Conservation (phyloP, 441 rosid species). For the Flueggea neowawraea region DNA sequence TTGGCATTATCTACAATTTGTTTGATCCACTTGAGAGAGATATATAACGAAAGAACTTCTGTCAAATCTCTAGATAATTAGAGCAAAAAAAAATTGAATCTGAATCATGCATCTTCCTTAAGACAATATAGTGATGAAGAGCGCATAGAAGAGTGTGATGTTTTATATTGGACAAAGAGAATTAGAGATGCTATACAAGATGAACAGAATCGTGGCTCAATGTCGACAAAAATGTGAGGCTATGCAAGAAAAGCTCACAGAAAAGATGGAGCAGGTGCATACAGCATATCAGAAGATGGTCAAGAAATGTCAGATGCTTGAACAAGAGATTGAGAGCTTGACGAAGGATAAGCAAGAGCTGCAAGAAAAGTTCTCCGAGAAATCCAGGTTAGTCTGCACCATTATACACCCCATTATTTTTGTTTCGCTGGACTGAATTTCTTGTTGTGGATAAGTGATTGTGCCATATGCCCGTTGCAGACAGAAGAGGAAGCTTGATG, state of each 20-base stretch:
- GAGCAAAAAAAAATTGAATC: neutral
- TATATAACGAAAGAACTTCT: too few species aligned
- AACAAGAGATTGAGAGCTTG: constrained; percentile 79
- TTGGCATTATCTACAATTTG: too few species aligned
- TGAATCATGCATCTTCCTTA: constrained; percentile 37
- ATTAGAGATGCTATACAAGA: constrained; percentile 90
- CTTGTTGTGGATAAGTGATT: constrained; percentile 8
- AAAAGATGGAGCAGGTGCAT: constrained; percentile 87
- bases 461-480: constrained; percentile 32
- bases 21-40: too few species aligned
- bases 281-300: constrained; percentile 89
- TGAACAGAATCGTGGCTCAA: constrained; percentile 79
- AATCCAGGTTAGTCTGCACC: constrained; percentile 57
- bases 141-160: constrained; percentile 89
- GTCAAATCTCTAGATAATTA: neutral
- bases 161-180: constrained; percentile 87
- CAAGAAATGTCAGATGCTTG: constrained; percentile 87
- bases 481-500: constrained; percentile 94
- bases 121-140: constrained; percentile 65
- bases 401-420: neutral
- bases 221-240: constrained; percentile 85
- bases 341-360: constrained; percentile 93
- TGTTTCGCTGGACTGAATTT: neutral
- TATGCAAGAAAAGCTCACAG: constrained; percentile 87
- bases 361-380: constrained; percentile 90